Conservation (phyloP, 2,329 filamentous ascomycete species). For the Pseudofabraea citricarpa region DNA sequence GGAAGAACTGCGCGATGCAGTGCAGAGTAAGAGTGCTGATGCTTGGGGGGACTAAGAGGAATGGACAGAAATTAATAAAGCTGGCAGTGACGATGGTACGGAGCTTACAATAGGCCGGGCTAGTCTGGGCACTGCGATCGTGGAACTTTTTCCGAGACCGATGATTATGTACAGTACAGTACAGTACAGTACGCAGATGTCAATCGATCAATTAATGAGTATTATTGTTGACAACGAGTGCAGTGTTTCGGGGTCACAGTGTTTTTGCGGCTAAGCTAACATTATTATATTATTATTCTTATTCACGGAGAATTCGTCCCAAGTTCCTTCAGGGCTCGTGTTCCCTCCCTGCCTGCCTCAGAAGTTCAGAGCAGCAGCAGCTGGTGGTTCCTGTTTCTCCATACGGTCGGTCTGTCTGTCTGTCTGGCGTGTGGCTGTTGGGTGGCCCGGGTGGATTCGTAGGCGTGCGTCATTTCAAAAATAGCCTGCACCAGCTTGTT, state of each 20-base stretch:
- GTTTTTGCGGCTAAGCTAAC: too few species aligned
- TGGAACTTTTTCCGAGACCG: too few species aligned
- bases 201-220: too few species aligned
- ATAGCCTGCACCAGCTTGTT: background rate
- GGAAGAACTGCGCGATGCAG: background rate
- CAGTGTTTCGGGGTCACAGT: too few species aligned
- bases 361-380: background rate
- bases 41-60: background rate
- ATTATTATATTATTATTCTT: background rate
- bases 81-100: background rate
- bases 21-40: background rate
- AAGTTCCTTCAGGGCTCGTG: too few species aligned
- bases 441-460: too few species aligned
- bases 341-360: background rate
- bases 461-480: background rate
- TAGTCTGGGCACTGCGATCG: too few species aligned
- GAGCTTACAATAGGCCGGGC: too few species aligned
- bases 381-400: background rate
- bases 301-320: too few species aligned
- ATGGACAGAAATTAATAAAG: background rate
- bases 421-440: background rate
- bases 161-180: too few species aligned
- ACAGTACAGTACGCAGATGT: too few species aligned
- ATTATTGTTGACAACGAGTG: too few species aligned
- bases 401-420: background rate